Evolutionary conservation across 768 basidiomycete genomes (phyloP), one percentile per base, ranked within the genome.

Genomic region (Austroboletus festivus): DNA sequence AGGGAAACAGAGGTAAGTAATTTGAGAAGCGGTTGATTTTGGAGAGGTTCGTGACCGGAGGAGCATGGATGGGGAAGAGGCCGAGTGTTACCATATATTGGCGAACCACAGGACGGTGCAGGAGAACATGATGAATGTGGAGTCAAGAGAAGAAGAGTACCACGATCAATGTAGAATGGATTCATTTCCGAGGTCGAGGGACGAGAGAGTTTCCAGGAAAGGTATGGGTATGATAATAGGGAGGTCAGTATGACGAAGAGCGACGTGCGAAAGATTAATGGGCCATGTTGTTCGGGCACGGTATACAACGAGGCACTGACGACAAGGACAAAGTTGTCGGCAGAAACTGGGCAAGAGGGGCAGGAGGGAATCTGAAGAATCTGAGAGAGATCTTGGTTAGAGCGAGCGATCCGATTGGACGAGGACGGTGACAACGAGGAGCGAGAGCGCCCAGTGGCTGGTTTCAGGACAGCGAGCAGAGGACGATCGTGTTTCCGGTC

Each of bases 131-230:
- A 50, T 68, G 55, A 46, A 44, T 44, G 53, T 56, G 66, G 67
- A 64, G 62, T 53, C n/a, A 54, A 48, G 33, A 44, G 52, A 53
- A 44, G 52, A 53, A 63, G 61, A 44, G 47, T 54, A 54, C 57
- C 62, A 67, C 59, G 58, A 56, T 59, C 55, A 47, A 39, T 48
- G 48, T 26, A 56, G 58, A 47, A 50, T 31, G 39, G 56, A 33
- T 69, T 67, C 65, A 67, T 67, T 45, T 67, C 65, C 65, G 65
- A 67, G 56, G 65, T 55, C 44, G 50, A 58, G 60, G 58, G 46
- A 48, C 54, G 51, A 54, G 53, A 54, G 58, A 44, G 52, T 26
- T 28, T 51, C 47, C 18, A 48, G 43, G 49, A 60, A 51, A 11
- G 26, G 26, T n/a, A 28, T 28, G 26, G 53, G 56, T 43, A 52